Evolutionary conservation across 2,329 filamentous ascomycete genomes (phyloP), one percentile per base, ranked within the genome.

Genomic region (Botryotinia convoluta): DNA sequence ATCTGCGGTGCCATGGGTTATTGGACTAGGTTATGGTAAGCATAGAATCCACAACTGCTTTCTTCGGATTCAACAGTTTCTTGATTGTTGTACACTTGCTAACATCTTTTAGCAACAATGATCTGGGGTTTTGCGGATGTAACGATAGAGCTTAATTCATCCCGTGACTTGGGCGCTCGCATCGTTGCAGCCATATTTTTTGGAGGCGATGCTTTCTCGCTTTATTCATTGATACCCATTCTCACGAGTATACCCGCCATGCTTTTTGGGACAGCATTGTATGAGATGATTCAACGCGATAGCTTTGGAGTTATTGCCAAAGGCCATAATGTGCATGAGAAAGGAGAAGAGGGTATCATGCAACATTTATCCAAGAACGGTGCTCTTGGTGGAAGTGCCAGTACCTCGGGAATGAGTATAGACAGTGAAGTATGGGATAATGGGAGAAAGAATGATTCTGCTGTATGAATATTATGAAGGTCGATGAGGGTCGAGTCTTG

Each of bases 131-230:
- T 89, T 76, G 87, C 86, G 16, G 82, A 83, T 73, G 83, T 87
- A 64, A 87, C 86, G 20, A 86, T 89, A 76, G 84, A 82, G 57
- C 88, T 87, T 22, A 90, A 90, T 79, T 78, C 88, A 45, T 88
- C 88, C 18, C 82, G 87, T 77, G 88, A 90, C 77, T 81, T 90
- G 22, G 88, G 88, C n/a, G 86, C 86, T 2, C 84, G 88, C 29
- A 85, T 89, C 39, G 87, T 89, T 1, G 87, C 86, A 9, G 86
- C 86, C 26, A 89, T 89, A 74, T 89, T 89, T 80, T 88, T 83
- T 75, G 86, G 86, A 67, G 77, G 82, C 18, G 85, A 87, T 74
- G 85, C 84, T 5, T 88, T 88, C 77, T 80, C 80, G 16, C 83
- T 82, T 39, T 89, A 88, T 77, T 81, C 83, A 5, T 86, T 86